Percentiles rank a stretch among this genome's conserved stretches.
phyloP scores from a whole-genome alignment of 192 early-diverging fungal species.

The Coemansia sp. region DNA sequence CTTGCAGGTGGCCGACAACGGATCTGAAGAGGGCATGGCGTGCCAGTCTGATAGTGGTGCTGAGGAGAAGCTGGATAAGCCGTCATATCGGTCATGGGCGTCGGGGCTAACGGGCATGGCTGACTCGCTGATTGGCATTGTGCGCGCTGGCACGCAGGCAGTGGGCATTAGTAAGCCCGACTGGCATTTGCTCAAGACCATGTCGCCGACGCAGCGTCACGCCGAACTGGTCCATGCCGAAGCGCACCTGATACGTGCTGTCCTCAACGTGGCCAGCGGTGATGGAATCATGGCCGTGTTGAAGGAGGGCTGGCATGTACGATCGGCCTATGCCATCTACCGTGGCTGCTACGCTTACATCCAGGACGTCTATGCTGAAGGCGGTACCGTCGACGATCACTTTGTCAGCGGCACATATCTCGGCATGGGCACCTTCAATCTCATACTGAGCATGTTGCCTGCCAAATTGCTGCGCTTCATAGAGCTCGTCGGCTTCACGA shows the following conservation, averaged over 20 bases:
- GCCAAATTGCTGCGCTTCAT: slow-evolving; percentile 67
- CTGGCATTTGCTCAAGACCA: slow-evolving; percentile 28
- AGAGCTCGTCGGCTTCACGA: slow-evolving; percentile 81
- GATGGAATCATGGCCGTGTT: slow-evolving; percentile 73
- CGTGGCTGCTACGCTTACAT: slow-evolving; percentile 58
- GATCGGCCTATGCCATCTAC: slow-evolving; percentile 66
- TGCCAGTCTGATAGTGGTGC: background rate
- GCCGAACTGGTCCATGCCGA: slow-evolving; percentile 83
- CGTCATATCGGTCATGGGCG: slow-evolving; percentile 33
- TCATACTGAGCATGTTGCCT: slow-evolving; percentile 77
- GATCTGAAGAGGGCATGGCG: background rate
- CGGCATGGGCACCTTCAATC: slow-evolving; percentile 74
- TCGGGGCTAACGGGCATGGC: slow-evolving; percentile 38
- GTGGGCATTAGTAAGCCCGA: slow-evolving; percentile 37
- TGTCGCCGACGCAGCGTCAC: slow-evolving; percentile 41
- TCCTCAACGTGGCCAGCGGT: slow-evolving; percentile 72
- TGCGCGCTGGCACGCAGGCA: slow-evolving; percentile 41
- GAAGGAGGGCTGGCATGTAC: slow-evolving; percentile 75
- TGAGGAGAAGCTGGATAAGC: slow-evolving; percentile 3
- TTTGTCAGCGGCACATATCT: slow-evolving; percentile 78
- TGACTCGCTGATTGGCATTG: slow-evolving; percentile 40
- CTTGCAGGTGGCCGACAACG: slow-evolving; percentile 8
- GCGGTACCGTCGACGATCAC: slow-evolving; percentile 72
- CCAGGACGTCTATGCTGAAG: slow-evolving; percentile 52
- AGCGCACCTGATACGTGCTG: slow-evolving; percentile 66